A percentile compares a stretch with the other conserved stretches of the same genome.
Evolutionary conservation across 495 filamentous ascomycete genomes (phyloP).

Genomic region (Xylaria venustula): DNA sequence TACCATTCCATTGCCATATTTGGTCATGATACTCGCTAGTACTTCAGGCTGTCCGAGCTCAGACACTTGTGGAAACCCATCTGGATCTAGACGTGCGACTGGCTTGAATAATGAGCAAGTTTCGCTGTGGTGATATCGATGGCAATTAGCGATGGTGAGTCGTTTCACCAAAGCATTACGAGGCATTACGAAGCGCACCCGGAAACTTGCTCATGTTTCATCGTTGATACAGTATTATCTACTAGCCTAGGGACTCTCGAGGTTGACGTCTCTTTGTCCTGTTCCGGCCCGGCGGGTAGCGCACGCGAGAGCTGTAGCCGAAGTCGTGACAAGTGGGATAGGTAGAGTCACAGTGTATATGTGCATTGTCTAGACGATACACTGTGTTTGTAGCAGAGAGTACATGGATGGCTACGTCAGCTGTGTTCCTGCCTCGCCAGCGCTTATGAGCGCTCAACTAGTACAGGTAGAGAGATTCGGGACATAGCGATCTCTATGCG

Average conservation of each 20-base stretch:
- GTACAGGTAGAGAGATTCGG: no score
- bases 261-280: neutral
- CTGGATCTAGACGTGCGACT: neutral
- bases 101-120: conserved; percentile 20
- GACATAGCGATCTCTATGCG: conserved; percentile 12
- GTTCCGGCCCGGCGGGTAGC: neutral
- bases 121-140: neutral
- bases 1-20: neutral
- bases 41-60: conserved; percentile 11
- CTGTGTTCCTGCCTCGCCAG: no score
- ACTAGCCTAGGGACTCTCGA: no score
- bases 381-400: no score
- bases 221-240: no score
- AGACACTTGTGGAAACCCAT: neutral
- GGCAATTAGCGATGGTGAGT: neutral
- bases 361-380: neutral
- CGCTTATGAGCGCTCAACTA: no score
- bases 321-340: neutral
- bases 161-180: conserved; percentile 24
- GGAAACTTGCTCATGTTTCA: conserved; percentile 34
- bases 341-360: neutral
- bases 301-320: neutral
- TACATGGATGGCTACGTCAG: neutral
- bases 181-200: conserved; percentile 14
- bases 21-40: neutral